These are phyloP conservation scores for Apiotrichum brassicae DNA, from an alignment of 1,284 basidiomycete genomes.

Conservation along the genomic window DNA sequence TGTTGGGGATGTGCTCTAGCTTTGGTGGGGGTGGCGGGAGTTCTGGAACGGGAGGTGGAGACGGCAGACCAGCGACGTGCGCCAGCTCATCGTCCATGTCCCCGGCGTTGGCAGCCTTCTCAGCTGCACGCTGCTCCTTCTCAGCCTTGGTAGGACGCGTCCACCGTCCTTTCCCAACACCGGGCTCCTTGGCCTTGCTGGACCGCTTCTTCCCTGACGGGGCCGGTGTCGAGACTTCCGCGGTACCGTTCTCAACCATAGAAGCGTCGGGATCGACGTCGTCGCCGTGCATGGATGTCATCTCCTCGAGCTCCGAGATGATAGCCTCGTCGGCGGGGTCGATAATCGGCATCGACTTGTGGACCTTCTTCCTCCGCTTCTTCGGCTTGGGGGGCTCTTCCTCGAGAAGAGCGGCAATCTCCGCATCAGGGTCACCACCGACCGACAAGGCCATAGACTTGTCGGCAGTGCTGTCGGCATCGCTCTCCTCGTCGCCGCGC, in stretches of 20 bases:
- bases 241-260: slow-evolving; percentile 11
- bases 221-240: slow-evolving; percentile 6
- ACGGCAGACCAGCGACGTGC: not conserved
- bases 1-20: slow-evolving; percentile 22
- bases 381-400: slow-evolving; percentile 13
- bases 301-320: slow-evolving; percentile 13
- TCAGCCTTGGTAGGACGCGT: slow-evolving; percentile 29
- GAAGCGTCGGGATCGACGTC: slow-evolving; percentile 17
- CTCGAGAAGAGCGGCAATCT: slow-evolving; percentile 33
- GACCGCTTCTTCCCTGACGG: slow-evolving; percentile 18
- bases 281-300: slow-evolving; percentile 1
- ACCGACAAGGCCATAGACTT: slow-evolving; percentile 8
- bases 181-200: slow-evolving; percentile 31
- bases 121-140: slow-evolving; percentile 21
- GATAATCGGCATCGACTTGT: slow-evolving; percentile 3
- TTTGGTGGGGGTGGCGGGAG: slow-evolving; percentile 1
- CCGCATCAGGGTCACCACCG: slow-evolving; percentile 35
- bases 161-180: slow-evolving; percentile 37
- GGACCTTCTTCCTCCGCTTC: slow-evolving; percentile 15
- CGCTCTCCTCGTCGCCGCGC: slow-evolving; percentile 18
- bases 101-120: not conserved
- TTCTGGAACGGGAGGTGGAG: slow-evolving; percentile 1
- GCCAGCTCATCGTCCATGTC: slow-evolving; percentile 4
- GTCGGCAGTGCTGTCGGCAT: slow-evolving; percentile 15
- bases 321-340: slow-evolving; percentile 10